phyloP scores from a whole-genome alignment of 2,329 filamentous ascomycete genomes.

The Rutstroemia sp. region DNA sequence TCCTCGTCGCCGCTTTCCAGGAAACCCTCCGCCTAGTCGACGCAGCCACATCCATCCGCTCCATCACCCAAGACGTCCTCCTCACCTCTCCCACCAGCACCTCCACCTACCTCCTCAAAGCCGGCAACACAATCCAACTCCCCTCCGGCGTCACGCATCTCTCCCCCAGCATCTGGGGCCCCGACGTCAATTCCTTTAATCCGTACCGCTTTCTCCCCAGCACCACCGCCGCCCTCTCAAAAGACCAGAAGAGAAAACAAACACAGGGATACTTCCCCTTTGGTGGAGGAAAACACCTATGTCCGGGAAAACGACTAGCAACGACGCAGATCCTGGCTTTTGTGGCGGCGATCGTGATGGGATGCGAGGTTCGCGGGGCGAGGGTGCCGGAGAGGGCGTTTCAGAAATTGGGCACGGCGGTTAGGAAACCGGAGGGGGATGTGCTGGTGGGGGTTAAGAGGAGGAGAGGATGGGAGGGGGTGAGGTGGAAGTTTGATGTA shows the following conservation, averaged over 20 bases:
- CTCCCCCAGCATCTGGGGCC: constrained; percentile 37
- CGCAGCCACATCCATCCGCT: constrained; percentile 33
- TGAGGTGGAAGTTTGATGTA: constrained; percentile 22
- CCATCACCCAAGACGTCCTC: constrained; percentile 36
- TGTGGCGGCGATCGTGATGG: constrained; percentile 28
- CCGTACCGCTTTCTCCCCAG: constrained; percentile 33
- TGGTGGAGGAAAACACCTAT: constrained; percentile 35
- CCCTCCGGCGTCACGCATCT: constrained; percentile 37
- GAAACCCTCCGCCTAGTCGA: constrained; percentile 38
- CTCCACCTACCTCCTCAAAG: constrained; percentile 36
- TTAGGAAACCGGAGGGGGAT: constrained; percentile 23
- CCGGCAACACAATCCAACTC: constrained; percentile 37
- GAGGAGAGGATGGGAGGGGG: constrained; percentile 16
- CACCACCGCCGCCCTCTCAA: constrained; percentile 13
- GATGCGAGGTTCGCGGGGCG: constrained; percentile 20
- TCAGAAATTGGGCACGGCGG: constrained; percentile 20
- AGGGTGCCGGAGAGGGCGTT: constrained; percentile 15
- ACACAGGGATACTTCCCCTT: constrained; percentile 32
- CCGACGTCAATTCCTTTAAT: constrained; percentile 35
- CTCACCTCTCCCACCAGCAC: constrained; percentile 26
- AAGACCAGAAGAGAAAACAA: constrained; percentile 14
- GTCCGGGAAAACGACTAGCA: constrained; percentile 34
- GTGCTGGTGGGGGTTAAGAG: constrained; percentile 8
- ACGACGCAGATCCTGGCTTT: constrained; percentile 33
- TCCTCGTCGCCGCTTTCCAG: constrained; percentile 38